Conservation (phyloP, 2,329 filamentous ascomycete species). For the Epichloe uncinata region DNA sequence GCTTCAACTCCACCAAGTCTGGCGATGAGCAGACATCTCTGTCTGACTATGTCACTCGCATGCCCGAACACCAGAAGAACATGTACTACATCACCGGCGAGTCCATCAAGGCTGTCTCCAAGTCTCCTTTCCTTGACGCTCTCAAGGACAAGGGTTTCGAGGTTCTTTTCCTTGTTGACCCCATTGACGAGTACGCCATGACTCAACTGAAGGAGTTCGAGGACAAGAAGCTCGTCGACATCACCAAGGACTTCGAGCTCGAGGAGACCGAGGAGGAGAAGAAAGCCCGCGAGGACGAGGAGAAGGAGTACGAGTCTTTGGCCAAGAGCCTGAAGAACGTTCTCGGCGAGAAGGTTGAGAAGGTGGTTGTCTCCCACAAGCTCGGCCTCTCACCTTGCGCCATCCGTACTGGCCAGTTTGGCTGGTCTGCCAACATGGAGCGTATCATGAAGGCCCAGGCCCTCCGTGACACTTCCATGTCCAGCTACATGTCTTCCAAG, state of each 20-base stretch:
- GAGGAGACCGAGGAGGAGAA: slow-evolving; percentile 99
- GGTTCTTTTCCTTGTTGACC: slow-evolving; percentile 97
- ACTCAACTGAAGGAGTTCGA: slow-evolving; percentile 99
- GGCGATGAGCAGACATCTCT: slow-evolving; percentile 92
- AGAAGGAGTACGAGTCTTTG: slow-evolving; percentile 94
- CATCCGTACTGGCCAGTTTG: slow-evolving; percentile 98
- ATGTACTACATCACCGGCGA: slow-evolving; percentile 99
- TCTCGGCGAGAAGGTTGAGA: slow-evolving; percentile 98
- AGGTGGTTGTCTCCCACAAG: slow-evolving; percentile 99
- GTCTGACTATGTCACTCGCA: slow-evolving; percentile 94
- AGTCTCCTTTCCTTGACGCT: slow-evolving; percentile 97
- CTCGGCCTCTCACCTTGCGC: slow-evolving; percentile 87
- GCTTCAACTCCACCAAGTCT: slow-evolving; percentile 98
- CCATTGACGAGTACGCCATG: slow-evolving; percentile 99
- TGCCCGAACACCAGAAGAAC: slow-evolving; percentile 99
- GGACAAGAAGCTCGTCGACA: slow-evolving; percentile 99
- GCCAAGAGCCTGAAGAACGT: slow-evolving; percentile 99
- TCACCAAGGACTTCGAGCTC: slow-evolving; percentile 99
- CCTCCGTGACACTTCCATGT: slow-evolving; percentile 98
- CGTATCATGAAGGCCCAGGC: slow-evolving; percentile 99
- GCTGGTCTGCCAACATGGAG: slow-evolving; percentile 99
- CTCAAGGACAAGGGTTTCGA: slow-evolving; percentile 99
- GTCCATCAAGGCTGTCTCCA: slow-evolving; percentile 93
- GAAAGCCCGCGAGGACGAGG: slow-evolving; percentile 83
- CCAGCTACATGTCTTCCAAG: slow-evolving; percentile 99